A percentile compares a stretch with the other conserved stretches of the same genome.
Conservation (phyloP, 2,329 filamentous ascomycete species). For the Beauveria bassiana region DNA sequence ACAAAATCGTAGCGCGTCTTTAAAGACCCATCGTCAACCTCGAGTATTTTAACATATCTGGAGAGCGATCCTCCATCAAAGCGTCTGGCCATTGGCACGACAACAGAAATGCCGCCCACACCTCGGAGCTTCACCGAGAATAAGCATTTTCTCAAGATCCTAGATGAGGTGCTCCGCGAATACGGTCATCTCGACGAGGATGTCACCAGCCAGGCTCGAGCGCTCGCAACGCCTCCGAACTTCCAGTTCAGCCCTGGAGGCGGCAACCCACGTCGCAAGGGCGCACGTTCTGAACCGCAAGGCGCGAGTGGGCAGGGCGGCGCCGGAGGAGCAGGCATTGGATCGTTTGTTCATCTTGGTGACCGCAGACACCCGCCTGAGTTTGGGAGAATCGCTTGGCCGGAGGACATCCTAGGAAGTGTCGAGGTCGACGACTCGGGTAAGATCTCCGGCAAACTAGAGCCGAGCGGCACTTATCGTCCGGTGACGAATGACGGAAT, state of each 20-base stretch:
- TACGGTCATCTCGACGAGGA: conserved; percentile 50
- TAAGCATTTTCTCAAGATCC: conserved; percentile 47
- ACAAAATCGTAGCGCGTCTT: conserved; percentile 46
- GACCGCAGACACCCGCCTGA: conserved; percentile 57
- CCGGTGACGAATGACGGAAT: conserved; percentile 59
- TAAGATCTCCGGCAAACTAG: conserved; percentile 48
- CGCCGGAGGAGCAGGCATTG: conserved; percentile 49
- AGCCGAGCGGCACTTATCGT: conserved; percentile 56
- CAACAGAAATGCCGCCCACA: conserved; percentile 51
- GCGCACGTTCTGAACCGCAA: conserved; percentile 22
- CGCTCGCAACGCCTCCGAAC: conserved; percentile 51
- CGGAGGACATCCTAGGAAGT: conserved; percentile 63
- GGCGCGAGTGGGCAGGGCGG: conserved; percentile 55
- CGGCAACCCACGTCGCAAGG: conserved; percentile 36
- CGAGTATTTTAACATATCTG: conserved; percentile 52
- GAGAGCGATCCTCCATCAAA: conserved; percentile 47
- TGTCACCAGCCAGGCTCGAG: conserved; percentile 48
- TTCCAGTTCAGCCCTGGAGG: conserved; percentile 45
- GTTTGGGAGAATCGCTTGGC: conserved; percentile 60
- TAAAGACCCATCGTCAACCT: conserved; percentile 36
- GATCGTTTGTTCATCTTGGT: conserved; percentile 58
- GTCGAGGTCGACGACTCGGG: conserved; percentile 54
- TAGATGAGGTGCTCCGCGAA: conserved; percentile 48
- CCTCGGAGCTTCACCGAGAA: conserved; percentile 54
- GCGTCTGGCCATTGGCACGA: conserved; percentile 50